Evolutionary conservation across 257 asterid species (phyloP).

Genomic region (Capsicum chinense): DNA sequence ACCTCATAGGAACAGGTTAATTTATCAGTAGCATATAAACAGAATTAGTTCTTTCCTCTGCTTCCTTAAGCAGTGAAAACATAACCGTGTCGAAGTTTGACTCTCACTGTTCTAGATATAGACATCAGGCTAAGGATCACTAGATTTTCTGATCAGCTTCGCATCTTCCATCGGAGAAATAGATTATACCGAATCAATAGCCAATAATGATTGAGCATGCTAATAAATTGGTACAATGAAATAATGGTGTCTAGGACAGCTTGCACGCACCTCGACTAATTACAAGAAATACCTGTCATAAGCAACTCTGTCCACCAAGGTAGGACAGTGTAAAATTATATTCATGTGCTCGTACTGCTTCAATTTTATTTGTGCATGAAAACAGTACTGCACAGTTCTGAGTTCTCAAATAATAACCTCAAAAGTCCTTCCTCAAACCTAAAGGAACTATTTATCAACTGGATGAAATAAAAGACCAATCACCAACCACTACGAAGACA

Average conservation of each 20-base stretch:
- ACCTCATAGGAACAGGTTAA: background rate
- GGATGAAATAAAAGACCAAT: background rate
- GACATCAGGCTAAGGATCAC: background rate
- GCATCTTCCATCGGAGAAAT: background rate
- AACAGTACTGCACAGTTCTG: background rate
- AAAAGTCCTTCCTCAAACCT: background rate
- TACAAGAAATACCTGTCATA: too few species aligned
- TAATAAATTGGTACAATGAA: background rate
- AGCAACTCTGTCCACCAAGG: too few species aligned
- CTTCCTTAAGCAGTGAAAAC: background rate
- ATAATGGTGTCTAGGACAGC: background rate
- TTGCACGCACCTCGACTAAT: too few species aligned
- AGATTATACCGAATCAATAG: background rate
- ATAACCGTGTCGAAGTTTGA: background rate
- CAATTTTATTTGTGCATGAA: background rate
- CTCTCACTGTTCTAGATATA: background rate
- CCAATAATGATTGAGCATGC: background rate
- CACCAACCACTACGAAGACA: constrained; percentile 6
- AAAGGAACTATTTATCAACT: background rate
- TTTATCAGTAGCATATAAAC: background rate
- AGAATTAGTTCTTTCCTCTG: background rate
- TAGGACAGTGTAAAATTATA: background rate
- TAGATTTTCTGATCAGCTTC: background rate
- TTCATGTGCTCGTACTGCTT: background rate
- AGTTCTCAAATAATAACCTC: background rate